Percentiles rank a stretch among this genome's conserved stretches.
Conservation (phyloP, 306 rosid species). For the Quercus bicolor region DNA sequence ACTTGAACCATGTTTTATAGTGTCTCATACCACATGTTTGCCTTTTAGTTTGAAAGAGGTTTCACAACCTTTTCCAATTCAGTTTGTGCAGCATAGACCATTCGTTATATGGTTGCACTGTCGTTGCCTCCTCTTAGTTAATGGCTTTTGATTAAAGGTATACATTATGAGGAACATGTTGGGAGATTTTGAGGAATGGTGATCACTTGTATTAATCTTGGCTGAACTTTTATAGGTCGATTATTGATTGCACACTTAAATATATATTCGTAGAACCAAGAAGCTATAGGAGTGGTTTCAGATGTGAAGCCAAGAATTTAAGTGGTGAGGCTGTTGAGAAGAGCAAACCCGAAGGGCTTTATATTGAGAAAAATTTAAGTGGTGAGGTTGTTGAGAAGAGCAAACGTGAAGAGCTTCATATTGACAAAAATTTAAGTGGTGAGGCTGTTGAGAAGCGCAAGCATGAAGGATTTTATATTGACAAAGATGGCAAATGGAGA, state of each 20-base stretch:
- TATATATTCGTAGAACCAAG: conserved; percentile 20
- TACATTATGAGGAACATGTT: background rate
- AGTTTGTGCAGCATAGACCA: background rate
- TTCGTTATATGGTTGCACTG: background rate
- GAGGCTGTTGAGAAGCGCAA: conserved; percentile 57
- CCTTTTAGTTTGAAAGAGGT: background rate
- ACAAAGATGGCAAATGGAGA: conserved; percentile 72
- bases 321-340: conserved; percentile 50
- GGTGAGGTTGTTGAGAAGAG: conserved; percentile 50
- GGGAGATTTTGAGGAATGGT: background rate
- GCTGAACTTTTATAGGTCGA: conserved; percentile 28
- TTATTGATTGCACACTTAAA: conserved; percentile 13
- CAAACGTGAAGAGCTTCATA: conserved; percentile 50
- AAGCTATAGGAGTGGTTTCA: conserved; percentile 19
- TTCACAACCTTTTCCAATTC: background rate
- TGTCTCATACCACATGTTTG: background rate
- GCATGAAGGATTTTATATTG: conserved; percentile 55
- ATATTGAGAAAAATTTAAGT: conserved; percentile 33
- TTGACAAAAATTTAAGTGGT: conserved; percentile 37
- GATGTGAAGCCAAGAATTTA: conserved; percentile 47
- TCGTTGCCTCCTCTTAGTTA: background rate
- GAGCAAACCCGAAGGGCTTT: conserved; percentile 63
- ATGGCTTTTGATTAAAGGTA: background rate
- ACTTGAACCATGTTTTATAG: no score
- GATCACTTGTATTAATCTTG: conserved; percentile 3